Percentiles rank a stretch among this genome's conserved stretches.
phyloP scores from a whole-genome alignment of 352 stramenopile species.

The Phytophthora palmivora region DNA sequence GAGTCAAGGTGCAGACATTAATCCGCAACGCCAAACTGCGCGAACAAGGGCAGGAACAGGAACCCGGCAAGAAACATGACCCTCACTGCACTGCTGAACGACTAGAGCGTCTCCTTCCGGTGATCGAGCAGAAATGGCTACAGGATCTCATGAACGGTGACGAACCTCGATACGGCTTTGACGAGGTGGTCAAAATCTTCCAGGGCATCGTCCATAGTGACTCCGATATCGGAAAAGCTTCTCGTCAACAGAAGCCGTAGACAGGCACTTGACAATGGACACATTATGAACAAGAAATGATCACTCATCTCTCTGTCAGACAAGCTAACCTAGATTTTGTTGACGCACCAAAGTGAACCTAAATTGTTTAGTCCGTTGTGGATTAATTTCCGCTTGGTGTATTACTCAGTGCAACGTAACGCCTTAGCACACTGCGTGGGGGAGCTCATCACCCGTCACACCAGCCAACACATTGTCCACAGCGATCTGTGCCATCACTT shows the following conservation, averaged over 20 bases:
- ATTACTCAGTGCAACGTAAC: not conserved
- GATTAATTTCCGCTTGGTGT: not conserved
- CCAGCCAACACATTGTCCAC: slow-evolving; percentile 64
- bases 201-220: slow-evolving; percentile 26
- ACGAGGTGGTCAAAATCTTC: slow-evolving; percentile 40
- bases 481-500: slow-evolving; percentile 77
- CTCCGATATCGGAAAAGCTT: slow-evolving; percentile 6
- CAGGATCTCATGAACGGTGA: slow-evolving; percentile 33
- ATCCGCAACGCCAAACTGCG: slow-evolving; percentile 33
- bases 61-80: slow-evolving; percentile 8
- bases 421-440: slow-evolving; percentile 44
- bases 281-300: slow-evolving; percentile 7
- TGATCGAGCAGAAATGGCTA: slow-evolving; percentile 43
- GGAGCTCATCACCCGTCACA: slow-evolving; percentile 44
- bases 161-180: slow-evolving; percentile 43
- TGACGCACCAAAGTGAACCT: not conserved
- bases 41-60: slow-evolving; percentile 10
- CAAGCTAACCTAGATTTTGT: not conserved
- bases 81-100: slow-evolving; percentile 25
- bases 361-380: slow-evolving; percentile 7
- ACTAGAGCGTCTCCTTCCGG: slow-evolving; percentile 35
- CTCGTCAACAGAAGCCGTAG: slow-evolving; percentile 16
- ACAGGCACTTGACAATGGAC: slow-evolving; percentile 8
- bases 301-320: slow-evolving; percentile 13
- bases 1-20: slow-evolving; percentile 42